Conservation (phyloP, 768 basidiomycete species). For the Kwoniella pini region DNA sequence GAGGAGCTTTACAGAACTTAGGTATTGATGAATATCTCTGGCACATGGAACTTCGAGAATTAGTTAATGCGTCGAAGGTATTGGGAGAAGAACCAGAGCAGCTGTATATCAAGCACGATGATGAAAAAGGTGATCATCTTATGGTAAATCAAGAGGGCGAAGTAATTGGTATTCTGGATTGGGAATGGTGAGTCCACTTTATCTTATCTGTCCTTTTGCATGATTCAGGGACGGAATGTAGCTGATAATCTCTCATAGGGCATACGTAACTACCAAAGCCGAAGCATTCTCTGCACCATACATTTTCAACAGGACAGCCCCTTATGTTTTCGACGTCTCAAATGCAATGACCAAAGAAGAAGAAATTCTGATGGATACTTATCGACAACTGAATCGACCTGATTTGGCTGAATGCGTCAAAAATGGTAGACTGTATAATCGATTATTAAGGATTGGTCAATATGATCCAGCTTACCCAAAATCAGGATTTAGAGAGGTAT, state of each 20-base stretch:
- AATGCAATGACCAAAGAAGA: conserved; percentile 12
- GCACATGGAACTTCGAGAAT: conserved; percentile 12
- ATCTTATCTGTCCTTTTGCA: background rate
- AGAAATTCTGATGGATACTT: background rate
- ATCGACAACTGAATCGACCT: conserved; percentile 1
- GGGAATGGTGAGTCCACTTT: conserved; percentile 40
- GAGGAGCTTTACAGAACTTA: background rate
- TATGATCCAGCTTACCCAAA: background rate
- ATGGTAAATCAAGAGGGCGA: conserved; percentile 37
- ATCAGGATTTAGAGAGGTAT: conserved; percentile 1
- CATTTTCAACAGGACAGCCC: background rate
- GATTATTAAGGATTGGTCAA: background rate
- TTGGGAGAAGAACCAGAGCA: conserved; percentile 9
- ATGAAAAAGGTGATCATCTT: conserved; percentile 44
- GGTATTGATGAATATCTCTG: conserved; percentile 9
- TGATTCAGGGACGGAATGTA: no score
- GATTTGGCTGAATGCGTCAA: conserved; percentile 24
- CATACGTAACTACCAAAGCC: conserved; percentile 16
- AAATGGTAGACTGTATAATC: conserved; percentile 3
- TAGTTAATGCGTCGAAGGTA: background rate
- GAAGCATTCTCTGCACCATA: conserved; percentile 17
- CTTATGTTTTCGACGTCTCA: background rate
- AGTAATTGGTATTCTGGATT: conserved; percentile 47
- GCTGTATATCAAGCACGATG: conserved; percentile 32
- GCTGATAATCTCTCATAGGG: conserved; percentile 7